A percentile compares a stretch with the other conserved stretches of the same genome.
phyloP scores from a whole-genome alignment of 139 green algal genomes.

The Dunaliella primolecta region DNA sequence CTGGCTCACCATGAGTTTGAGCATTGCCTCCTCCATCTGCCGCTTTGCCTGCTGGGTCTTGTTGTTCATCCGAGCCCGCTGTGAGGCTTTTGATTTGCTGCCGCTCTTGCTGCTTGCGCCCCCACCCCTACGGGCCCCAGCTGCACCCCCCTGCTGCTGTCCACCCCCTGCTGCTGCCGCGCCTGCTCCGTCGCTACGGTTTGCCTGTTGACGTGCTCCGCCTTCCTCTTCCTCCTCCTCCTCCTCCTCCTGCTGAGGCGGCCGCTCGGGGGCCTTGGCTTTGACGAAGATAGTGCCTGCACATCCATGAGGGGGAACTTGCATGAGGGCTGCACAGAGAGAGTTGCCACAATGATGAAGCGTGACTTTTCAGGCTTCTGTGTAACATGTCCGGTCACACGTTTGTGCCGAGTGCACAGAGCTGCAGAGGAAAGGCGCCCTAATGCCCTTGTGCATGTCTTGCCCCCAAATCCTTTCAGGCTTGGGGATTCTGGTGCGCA shows the following conservation, averaged over 20 bases:
- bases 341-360: too few relatives aligned
- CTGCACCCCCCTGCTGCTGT: neutral
- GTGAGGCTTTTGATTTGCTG: neutral
- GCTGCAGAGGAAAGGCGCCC: too few relatives aligned
- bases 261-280: neutral
- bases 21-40: slow-evolving; percentile 51
- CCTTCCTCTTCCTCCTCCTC: neutral
- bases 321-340: too few relatives aligned
- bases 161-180: neutral
- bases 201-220: neutral
- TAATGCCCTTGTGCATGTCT: too few relatives aligned
- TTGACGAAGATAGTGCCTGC: neutral
- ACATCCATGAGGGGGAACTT: neutral
- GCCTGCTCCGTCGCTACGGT: neutral
- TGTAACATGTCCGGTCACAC: too few relatives aligned
- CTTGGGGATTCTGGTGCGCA: too few relatives aligned
- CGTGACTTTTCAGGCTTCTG: too few relatives aligned
- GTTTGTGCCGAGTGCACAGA: too few relatives aligned
- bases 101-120: neutral
- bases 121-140: neutral
- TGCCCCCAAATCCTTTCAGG: too few relatives aligned
- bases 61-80: slow-evolving; percentile 9
- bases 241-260: neutral
- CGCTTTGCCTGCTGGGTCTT: slow-evolving; percentile 10
- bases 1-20: slow-evolving; percentile 25